Evolutionary conservation across 192 early-diverging fungal genomes (phyloP).

Genomic region (Coemansia sp.): DNA sequence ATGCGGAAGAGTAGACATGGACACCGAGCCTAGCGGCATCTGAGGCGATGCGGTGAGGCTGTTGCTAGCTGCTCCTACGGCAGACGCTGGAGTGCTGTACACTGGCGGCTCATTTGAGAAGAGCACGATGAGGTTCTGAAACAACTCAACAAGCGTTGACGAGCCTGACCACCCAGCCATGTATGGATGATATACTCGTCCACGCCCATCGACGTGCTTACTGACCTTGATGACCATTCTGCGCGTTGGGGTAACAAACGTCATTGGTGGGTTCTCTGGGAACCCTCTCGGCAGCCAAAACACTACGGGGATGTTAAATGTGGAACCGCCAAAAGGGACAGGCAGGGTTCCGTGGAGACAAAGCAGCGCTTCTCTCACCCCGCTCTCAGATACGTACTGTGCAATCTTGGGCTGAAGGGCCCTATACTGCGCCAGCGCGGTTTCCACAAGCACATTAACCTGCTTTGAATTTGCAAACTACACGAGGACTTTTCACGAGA

Average conservation of each 20-base stretch:
- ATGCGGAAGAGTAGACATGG: slow-evolving; percentile 31
- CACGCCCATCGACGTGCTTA: slow-evolving; percentile 81
- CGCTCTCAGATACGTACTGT: slow-evolving; percentile 45
- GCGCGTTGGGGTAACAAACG: slow-evolving; percentile 85
- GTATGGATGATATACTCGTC: slow-evolving; percentile 82
- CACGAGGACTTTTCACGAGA: neutral
- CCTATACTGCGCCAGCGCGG: slow-evolving; percentile 31
- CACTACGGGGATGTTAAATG: slow-evolving; percentile 91
- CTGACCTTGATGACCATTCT: slow-evolving; percentile 81
- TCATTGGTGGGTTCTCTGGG: slow-evolving; percentile 75
- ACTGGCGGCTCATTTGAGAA: slow-evolving; percentile 55
- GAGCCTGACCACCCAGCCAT: slow-evolving; percentile 66
- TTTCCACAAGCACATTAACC: slow-evolving; percentile 28
- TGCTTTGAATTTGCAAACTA: slow-evolving; percentile 42
- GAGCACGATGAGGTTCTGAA: slow-evolving; percentile 35
- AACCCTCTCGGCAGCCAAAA: slow-evolving; percentile 86
- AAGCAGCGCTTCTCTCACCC: slow-evolving; percentile 61
- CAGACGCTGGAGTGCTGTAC: slow-evolving; percentile 38
- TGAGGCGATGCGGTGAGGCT: slow-evolving; percentile 4
- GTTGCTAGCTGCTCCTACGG: slow-evolving; percentile 15
- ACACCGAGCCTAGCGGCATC: slow-evolving; percentile 24
- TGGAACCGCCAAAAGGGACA: slow-evolving; percentile 72
- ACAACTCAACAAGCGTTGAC: slow-evolving; percentile 33
- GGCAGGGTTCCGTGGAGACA: slow-evolving; percentile 88
- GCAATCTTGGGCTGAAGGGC: slow-evolving; percentile 40